A percentile compares a stretch with the other conserved stretches of the same genome.
phyloP scores from a whole-genome alignment of 2,329 filamentous ascomycete species.

The Fusarium subglutinans region DNA sequence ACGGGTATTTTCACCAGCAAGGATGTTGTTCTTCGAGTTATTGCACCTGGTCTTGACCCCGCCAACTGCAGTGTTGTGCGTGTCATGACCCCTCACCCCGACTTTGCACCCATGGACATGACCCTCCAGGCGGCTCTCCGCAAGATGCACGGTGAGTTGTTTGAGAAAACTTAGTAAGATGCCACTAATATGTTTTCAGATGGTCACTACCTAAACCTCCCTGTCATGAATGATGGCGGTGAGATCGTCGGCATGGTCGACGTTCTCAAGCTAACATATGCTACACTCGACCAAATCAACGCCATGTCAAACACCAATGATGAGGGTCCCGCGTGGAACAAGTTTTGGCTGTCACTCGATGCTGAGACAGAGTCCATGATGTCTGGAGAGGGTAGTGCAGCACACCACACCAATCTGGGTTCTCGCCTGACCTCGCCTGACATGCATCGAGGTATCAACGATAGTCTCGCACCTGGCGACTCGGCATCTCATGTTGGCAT shows the following conservation, averaged over 20 bases:
- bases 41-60: conserved; percentile 94
- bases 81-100: conserved; percentile 98
- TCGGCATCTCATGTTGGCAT: conserved; percentile 92
- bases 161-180: neutral
- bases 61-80: conserved; percentile 95
- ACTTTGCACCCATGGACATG: conserved; percentile 99
- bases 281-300: conserved; percentile 97
- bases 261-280: conserved; percentile 97
- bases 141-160: conserved; percentile 93
- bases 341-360: conserved; percentile 97
- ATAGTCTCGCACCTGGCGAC: conserved; percentile 91
- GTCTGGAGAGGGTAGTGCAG: conserved; percentile 89
- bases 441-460: conserved; percentile 71
- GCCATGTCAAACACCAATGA: conserved; percentile 84
- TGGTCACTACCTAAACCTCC: conserved; percentile 96
- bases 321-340: conserved; percentile 98
- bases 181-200: conserved; percentile 63
- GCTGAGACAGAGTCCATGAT: conserved; percentile 96
- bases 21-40: conserved; percentile 96
- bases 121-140: conserved; percentile 96
- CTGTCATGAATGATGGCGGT: conserved; percentile 96
- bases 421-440: conserved; percentile 85
- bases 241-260: conserved; percentile 99
- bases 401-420: conserved; percentile 68
- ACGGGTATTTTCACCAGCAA: conserved; percentile 99